Base-by-base conservation (phyloP, 768 basidiomycete species). In the Xanthoconium stramineum region DNA sequence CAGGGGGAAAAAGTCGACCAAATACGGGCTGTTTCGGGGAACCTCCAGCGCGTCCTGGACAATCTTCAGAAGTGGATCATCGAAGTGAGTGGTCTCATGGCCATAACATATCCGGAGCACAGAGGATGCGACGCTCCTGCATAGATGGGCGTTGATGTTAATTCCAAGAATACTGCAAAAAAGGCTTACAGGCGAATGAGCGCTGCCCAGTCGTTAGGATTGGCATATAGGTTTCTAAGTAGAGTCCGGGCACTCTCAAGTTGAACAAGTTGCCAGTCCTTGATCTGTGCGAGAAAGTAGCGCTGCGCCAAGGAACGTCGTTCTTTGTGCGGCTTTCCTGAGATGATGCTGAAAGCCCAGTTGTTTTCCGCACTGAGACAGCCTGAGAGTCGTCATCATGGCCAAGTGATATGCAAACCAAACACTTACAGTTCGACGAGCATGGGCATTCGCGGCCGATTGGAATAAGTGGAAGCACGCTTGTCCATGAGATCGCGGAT, bases 191-290 rank as follows among this genome's bases (percentile, higher is more conserved):
- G 2, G n/a, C 46, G 50, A 52, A 57, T 19, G 14, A 52, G 39
- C 5, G 45, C 30, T 1, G 40, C 44, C 56, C 56, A 57, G 15
- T 51, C 37, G 12, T 46, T 24, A 10, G 57, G 57, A 17, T 43
- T 38, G 6, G 15, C 19, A 28, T 53, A 39, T 5, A 62, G 29
- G 2, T 39, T 52, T 37, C 44, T 40, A 36, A 60, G 6, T 17
- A 60, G 29, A 1, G 46, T 54, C 17, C 49, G 49, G 7, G 55
- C 12, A 33, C 47, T 57, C 7, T 62, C 55, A 3, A 60, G 30
- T 38, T 60, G 52, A n/a, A 55, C 53, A 20, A 13, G 11, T 28
- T 62, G 56, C 61, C 59, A 62, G 12, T 61, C 60, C 33, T 55
- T 59, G 47, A 55, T 33, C 45, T 56, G 57, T 3, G 47, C n/a